These are phyloP conservation scores for Staphylotrichum tortipilum DNA, from an alignment of 495 filamentous ascomycete genomes.

Conservation along the genomic window DNA sequence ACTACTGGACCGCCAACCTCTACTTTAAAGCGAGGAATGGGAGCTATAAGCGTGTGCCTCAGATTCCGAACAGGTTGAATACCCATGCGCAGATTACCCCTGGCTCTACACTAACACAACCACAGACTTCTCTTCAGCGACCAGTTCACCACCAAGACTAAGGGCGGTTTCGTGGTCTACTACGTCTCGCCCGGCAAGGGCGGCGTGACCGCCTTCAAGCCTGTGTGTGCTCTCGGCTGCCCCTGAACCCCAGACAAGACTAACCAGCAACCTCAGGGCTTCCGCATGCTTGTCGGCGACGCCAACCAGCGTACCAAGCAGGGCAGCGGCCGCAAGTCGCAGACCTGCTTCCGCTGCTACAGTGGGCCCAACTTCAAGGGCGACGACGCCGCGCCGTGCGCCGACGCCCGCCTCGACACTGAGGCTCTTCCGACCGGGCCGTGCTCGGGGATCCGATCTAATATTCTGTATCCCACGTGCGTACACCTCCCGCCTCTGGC, in stretches of 20 bases:
- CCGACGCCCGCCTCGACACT: constrained; percentile 23
- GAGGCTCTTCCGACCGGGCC: constrained; percentile 19
- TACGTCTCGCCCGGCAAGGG: constrained; percentile 32
- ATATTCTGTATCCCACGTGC: constrained; percentile 36
- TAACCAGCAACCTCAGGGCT: constrained; percentile 23
- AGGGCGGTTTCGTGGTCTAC: constrained; percentile 37
- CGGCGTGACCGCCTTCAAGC: constrained; percentile 29
- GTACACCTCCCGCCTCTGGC: not conserved
- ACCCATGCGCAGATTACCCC: not conserved
- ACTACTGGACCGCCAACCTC: constrained; percentile 40
- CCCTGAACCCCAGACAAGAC: not conserved
- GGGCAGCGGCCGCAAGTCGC: constrained; percentile 9
- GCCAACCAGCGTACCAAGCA: constrained; percentile 21
- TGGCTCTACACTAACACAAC: too few relatives aligned
- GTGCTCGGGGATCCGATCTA: constrained; percentile 33
- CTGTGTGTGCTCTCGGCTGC: constrained; percentile 21
- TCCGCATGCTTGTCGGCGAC: constrained; percentile 35
- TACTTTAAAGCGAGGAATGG: constrained; percentile 36
- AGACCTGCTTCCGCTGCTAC: constrained; percentile 37
- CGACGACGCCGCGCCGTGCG: constrained; percentile 30
- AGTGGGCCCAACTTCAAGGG: constrained; percentile 28
- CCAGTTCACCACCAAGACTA: constrained; percentile 31
- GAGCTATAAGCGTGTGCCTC: constrained; percentile 32
- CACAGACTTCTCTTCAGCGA: constrained; percentile 26
- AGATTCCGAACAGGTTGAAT: constrained; percentile 26